Conservation (phyloP, 78 protist species). For the Pigoraptor vietnamica region DNA sequence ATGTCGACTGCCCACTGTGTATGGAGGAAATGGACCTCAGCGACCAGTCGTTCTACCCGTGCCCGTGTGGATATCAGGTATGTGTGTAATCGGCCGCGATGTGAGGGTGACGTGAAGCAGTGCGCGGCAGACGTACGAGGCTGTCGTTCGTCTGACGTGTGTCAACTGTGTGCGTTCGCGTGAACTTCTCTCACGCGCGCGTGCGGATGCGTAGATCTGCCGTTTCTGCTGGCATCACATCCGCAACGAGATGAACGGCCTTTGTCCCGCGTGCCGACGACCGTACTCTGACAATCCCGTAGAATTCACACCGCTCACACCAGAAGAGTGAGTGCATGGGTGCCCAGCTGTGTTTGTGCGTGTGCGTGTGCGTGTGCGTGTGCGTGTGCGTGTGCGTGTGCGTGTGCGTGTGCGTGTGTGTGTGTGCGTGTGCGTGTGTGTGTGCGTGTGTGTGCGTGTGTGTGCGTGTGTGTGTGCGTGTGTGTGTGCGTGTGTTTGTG, state of each 20-base stretch:
- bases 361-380: neutral
- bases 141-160: neutral
- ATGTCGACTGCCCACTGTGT: constrained; percentile 65
- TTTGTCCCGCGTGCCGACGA: constrained; percentile 88
- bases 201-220: constrained; percentile 58
- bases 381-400: neutral
- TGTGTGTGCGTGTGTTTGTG: neutral
- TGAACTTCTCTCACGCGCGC: neutral
- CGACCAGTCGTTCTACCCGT: constrained; percentile 67
- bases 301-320: constrained; percentile 27
- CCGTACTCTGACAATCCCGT: constrained; percentile 51
- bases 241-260: constrained; percentile 58
- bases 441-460: neutral
- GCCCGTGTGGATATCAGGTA: constrained; percentile 79
- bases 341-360: neutral
- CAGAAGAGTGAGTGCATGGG: constrained; percentile 2
- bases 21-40: constrained; percentile 57
- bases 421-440: neutral
- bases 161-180: neutral
- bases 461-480: neutral
- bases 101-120: neutral
- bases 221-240: constrained; percentile 83
- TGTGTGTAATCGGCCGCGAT: neutral
- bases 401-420: neutral
- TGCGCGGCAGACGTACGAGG: neutral